These are phyloP conservation scores for Plantago major DNA, from an alignment of 257 asterid species.

Conservation along the genomic window DNA sequence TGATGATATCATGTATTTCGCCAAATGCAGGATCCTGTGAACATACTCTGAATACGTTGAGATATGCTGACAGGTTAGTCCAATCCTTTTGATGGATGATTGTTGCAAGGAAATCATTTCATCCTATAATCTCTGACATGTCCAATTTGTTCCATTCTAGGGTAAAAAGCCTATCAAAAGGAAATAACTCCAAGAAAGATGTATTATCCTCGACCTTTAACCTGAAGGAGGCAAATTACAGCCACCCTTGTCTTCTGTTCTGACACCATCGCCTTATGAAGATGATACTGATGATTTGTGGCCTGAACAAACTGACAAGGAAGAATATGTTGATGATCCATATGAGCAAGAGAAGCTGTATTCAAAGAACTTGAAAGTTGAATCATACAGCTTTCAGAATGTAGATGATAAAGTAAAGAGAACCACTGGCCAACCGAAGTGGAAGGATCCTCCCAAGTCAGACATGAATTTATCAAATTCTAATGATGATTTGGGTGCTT, in stretches of 20 bases:
- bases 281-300: slow-evolving; percentile 80
- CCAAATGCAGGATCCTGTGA: slow-evolving; percentile 96
- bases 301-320: slow-evolving; percentile 82
- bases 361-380: slow-evolving; percentile 57
- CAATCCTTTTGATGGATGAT: slow-evolving; percentile 1
- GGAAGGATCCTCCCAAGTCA: slow-evolving; percentile 72
- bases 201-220: slow-evolving; percentile 54
- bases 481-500: slow-evolving; percentile 61
- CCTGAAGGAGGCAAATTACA: slow-evolving; percentile 68
- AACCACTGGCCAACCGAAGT: slow-evolving; percentile 55
- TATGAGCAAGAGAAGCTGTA: slow-evolving; percentile 71
- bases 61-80: slow-evolving; percentile 93
- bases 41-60: slow-evolving; percentile 86
- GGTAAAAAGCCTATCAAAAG: slow-evolving; percentile 96
- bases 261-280: slow-evolving; percentile 56
- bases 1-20: slow-evolving; percentile 89
- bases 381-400: slow-evolving; percentile 38
- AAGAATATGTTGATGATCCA: slow-evolving; percentile 73
- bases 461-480: slow-evolving; percentile 46
- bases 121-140: slow-evolving; percentile 9
- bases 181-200: slow-evolving; percentile 74
- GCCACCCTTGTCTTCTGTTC: slow-evolving; percentile 46
- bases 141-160: slow-evolving; percentile 30
- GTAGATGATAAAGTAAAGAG: slow-evolving; percentile 58
- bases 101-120: slow-evolving; percentile 4